Evolutionary conservation across 2,329 filamentous ascomycete genomes (phyloP), one percentile per base, ranked within the genome.

Genomic region (Aspergillus eucalypticola): DNA sequence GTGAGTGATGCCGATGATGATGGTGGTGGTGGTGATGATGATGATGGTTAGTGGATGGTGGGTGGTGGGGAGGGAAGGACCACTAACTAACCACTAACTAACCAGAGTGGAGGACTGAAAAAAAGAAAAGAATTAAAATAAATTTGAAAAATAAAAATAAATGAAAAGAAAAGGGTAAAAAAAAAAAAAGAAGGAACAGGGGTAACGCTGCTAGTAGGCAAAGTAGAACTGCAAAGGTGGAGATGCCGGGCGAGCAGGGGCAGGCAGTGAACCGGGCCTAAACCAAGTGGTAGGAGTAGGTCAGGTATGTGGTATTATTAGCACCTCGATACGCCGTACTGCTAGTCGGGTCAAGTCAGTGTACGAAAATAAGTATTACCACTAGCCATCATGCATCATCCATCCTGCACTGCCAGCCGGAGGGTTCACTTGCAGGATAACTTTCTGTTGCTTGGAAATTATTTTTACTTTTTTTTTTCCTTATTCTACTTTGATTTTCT

Each of bases 1-100:
- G 52, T 60, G 53, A 60, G 63, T 59, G 60, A 63, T 63, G 63
- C 49, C 58, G 60, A 61, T 51, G 60, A 63, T 61, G 61, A 61
- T 65, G 60, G 32, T 63, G 62, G 21, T 62, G 54, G 23, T 56
- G 55, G 53, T 44, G 41, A 44, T 57, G 56, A 50, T 7, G 50
- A 39, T 41, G 41, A 41, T 49, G 53, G 46, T 7, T 29, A 29
- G 27, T 29, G 27, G 27, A 10, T 29, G 27, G 27, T 29, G 27
- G 42, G n/a, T 39, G 38, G 44, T 23, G 32, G 39, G 42, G n/a
- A 42, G 29, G 32, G 11, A 35, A 35, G 32, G 32, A 35, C 11
- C 32, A 35, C 32, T 35, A 35, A 35, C 32, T 35, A 35, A 35
- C 32, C 32, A 35, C 32, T 35, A 35, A 35, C 32, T 35, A 35